Evolutionary conservation across 495 filamentous ascomycete genomes (phyloP), one percentile per base, ranked within the genome.

Genomic region (Penicillium waksmanii): DNA sequence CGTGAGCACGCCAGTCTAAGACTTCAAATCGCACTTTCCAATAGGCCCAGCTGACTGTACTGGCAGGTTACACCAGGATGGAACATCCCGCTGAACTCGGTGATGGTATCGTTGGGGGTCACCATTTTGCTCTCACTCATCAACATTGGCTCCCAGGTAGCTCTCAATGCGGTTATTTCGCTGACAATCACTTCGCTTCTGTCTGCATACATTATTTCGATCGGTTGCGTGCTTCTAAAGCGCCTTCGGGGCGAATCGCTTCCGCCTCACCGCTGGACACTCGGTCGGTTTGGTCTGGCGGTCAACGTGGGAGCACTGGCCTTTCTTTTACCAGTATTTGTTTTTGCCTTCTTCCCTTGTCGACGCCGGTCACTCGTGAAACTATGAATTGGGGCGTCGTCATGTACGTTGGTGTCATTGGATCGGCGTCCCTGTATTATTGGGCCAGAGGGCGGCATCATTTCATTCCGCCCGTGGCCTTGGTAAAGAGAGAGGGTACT

Each of bases 331-430:
- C 70, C 83, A 0, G 66, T 79, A 1, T 84, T 84, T 57, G 66
- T 84, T 17, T 84, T 85, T 64, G 70, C 76, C 0, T 84, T 84
- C 64, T 85, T 84, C 63, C 84, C 0, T 57, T 77, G 15, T 65
- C 58, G 1, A 73, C 77, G 13, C 64, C 75, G n/a, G 74, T 82
- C 3, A 74, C 66, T 17, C 34, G 62, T 7, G 64, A 68, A 48
- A 76, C 62, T 0, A 82, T 82, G 79, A 84, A 84, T 51, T 82
- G 79, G 74, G 77, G 77, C 40, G 64, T 76, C 51, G 72, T 73
- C 1, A 79, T 83, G 69, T 82, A 79, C 51, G 70, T 73, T 27
- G 77, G 73, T 7, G 69, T 81, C 49, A 70, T 80, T 36, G 47
- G 70, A 8, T 78, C 80, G 55, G 79, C 80, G 19, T 75, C 76